Conservation (phyloP, 2,329 filamentous ascomycete species). For the Blastomyces gilchristii region DNA sequence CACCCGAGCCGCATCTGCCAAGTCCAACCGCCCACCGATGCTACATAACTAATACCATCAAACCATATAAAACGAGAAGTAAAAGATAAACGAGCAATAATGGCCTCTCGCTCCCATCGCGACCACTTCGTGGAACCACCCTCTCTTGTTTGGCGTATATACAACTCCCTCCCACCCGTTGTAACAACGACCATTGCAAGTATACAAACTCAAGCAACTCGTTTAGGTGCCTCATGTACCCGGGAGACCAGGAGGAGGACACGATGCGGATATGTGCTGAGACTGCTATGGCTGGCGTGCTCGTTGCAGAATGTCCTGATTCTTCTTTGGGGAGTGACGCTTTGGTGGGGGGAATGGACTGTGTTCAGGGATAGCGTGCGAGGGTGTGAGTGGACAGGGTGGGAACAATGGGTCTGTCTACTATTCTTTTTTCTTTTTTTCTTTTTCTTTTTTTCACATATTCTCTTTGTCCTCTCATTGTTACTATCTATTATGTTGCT, state of each 20-base stretch:
- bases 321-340: slow-evolving; percentile 60
- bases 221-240: slow-evolving; percentile 9
- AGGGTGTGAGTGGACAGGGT: slow-evolving; percentile 69
- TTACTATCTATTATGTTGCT: background rate
- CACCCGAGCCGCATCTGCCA: background rate
- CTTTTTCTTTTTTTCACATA: background rate
- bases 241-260: slow-evolving; percentile 15
- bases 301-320: slow-evolving; percentile 56
- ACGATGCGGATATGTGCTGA: slow-evolving; percentile 13
- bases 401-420: slow-evolving; percentile 77
- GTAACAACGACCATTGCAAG: background rate
- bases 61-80: background rate
- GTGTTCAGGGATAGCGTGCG: slow-evolving; percentile 61
- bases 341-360: slow-evolving; percentile 79
- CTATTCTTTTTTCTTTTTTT: background rate
- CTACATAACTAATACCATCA: background rate
- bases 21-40: background rate
- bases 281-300: slow-evolving; percentile 17
- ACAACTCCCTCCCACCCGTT: slow-evolving; percentile 1
- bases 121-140: slow-evolving; percentile 15
- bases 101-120: slow-evolving; percentile 7
- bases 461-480: background rate
- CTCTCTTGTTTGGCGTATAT: slow-evolving; percentile 8
- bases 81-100: background rate
- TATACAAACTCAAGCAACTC: background rate